These are phyloP conservation scores for Alternaria rosae DNA, from an alignment of 2,329 filamentous ascomycete genomes.

Conservation along the genomic window DNA sequence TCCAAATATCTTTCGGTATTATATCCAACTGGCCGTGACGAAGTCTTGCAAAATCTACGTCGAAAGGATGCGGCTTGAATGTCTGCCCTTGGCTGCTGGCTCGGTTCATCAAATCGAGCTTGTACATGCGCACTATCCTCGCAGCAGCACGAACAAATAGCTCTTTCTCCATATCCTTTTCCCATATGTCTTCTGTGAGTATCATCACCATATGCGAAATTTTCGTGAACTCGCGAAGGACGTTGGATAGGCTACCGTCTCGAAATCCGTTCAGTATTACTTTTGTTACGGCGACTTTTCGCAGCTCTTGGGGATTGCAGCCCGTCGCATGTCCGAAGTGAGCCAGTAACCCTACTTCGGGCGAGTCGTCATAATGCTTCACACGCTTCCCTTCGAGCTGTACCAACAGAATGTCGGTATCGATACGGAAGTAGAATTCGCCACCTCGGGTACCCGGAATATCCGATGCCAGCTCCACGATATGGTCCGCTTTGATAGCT, in stretches of 20 bases:
- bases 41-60: conserved; percentile 22
- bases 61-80: conserved; percentile 1
- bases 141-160: conserved; percentile 24
- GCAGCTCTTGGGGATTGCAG: conserved; percentile 14
- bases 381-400: conserved; percentile 16
- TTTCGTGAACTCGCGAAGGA: conserved; percentile 25
- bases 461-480: conserved; percentile 17
- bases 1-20: conserved; percentile 17
- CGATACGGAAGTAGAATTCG: conserved; percentile 29
- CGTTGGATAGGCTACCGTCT: conserved; percentile 30
- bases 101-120: conserved; percentile 11
- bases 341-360: conserved; percentile 25
- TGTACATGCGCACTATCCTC: conserved; percentile 29
- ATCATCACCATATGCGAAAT: conserved; percentile 29
- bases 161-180: conserved; percentile 12
- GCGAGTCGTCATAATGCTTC: conserved; percentile 31
- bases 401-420: conserved; percentile 28
- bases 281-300: conserved; percentile 23
- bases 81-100: not conserved
- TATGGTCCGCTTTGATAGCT: conserved; percentile 19
- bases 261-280: conserved; percentile 19
- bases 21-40: conserved; percentile 10
- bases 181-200: conserved; percentile 14
- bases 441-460: not conserved
- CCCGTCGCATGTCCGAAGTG: conserved; percentile 23